phyloP scores from a whole-genome alignment of 306 rosid genomes.

The Prunus fruticosa region DNA sequence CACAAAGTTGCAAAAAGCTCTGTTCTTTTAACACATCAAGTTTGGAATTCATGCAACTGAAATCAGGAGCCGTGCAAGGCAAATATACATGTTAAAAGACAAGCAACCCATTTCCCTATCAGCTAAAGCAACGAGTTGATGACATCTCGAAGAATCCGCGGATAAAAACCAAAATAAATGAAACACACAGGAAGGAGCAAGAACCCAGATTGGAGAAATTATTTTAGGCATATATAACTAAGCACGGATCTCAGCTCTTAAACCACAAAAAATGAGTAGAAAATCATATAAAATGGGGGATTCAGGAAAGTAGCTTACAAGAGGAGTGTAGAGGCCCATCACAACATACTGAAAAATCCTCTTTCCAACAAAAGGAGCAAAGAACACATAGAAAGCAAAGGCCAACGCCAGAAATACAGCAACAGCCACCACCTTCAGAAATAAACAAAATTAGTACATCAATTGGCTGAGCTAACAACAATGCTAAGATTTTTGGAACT shows the following conservation, averaged over 20 bases:
- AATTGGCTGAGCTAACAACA: constrained; percentile 9
- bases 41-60: constrained; percentile 13
- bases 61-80: constrained; percentile 10
- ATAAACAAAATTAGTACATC: constrained; percentile 11
- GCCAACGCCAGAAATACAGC: constrained; percentile 95
- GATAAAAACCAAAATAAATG: background rate
- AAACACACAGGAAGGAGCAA: background rate
- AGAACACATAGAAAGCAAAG: constrained; percentile 95
- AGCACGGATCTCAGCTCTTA: constrained; percentile 58
- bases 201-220: constrained; percentile 20
- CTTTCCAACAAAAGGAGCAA: constrained; percentile 93
- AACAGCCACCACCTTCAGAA: constrained; percentile 85
- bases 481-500: constrained; percentile 2
- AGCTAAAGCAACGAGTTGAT: constrained; percentile 12
- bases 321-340: constrained; percentile 90
- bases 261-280: constrained; percentile 21
- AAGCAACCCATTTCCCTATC: constrained; percentile 12
- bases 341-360: constrained; percentile 74
- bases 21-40: background rate
- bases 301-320: constrained; percentile 46
- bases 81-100: background rate
- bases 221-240: constrained; percentile 14
- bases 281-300: constrained; percentile 7
- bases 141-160: constrained; percentile 1
- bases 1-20: background rate